Evolutionary conservation across 176 grass and related monocot species (phyloP).

Genomic region (Tuctoria greenei): DNA sequence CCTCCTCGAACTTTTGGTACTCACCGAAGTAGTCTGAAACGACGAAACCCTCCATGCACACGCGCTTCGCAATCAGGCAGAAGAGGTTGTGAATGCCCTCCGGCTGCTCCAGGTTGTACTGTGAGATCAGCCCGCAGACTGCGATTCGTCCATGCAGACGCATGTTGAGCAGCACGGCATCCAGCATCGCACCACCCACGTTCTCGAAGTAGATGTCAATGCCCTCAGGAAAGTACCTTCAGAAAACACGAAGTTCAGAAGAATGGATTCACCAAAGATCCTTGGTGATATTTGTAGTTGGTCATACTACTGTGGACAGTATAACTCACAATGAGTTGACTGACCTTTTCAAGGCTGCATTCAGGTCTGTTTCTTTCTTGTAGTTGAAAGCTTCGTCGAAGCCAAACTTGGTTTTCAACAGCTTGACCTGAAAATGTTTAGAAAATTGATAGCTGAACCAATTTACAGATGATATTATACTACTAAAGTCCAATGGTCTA

Average conservation of each 20-base stretch:
- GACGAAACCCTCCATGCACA: conserved; percentile 51
- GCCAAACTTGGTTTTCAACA: conserved; percentile 54
- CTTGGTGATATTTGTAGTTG: neutral
- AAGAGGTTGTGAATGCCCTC: conserved; percentile 36
- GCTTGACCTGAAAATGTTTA: conserved; percentile 42
- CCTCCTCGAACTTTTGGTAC: conserved; percentile 46
- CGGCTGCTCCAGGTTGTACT: conserved; percentile 40
- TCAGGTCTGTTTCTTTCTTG: conserved; percentile 52
- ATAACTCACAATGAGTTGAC: neutral
- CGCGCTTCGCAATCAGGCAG: conserved; percentile 12
- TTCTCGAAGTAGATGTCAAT: conserved; percentile 83
- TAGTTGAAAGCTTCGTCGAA: conserved; percentile 74
- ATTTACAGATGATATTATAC: neutral
- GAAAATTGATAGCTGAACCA: neutral
- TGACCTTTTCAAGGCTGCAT: conserved; percentile 43
- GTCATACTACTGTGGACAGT: no score
- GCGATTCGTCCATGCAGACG: conserved; percentile 33
- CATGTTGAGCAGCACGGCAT: conserved; percentile 58
- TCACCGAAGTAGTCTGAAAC: conserved; percentile 32
- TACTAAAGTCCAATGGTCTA: neutral
- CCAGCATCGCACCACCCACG: conserved; percentile 52
- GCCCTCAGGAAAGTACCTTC: conserved; percentile 49
- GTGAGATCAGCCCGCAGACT: conserved; percentile 51
- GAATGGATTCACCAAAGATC: neutral
- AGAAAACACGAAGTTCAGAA: neutral